Evolutionary conservation across 106 monocot species (phyloP).

Genomic region (Acanthochlamys bracteata): DNA sequence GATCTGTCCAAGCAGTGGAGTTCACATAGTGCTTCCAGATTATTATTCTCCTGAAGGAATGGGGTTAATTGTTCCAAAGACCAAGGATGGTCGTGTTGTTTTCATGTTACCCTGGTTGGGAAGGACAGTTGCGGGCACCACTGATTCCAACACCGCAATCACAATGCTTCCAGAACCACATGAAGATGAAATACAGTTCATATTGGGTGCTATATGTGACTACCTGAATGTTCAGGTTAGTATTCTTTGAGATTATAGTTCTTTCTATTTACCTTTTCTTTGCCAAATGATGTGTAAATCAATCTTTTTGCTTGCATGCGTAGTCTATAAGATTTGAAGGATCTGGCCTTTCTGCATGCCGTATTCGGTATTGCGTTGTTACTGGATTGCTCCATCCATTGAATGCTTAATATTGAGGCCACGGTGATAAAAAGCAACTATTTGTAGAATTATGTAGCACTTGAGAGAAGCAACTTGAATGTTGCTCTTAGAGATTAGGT

Average conservation of each 20-base stretch:
- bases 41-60: conserved; percentile 99
- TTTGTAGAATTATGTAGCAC: too few relatives aligned
- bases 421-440: too few relatives aligned
- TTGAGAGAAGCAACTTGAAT: too few relatives aligned
- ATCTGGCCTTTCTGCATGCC: too few relatives aligned
- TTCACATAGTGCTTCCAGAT: conserved; percentile 96
- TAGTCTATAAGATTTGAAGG: too few relatives aligned
- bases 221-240: conserved; percentile 91
- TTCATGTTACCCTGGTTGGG: conserved; percentile 99
- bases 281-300: neutral
- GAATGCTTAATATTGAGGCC: too few relatives aligned
- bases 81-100: conserved; percentile 94
- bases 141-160: conserved; percentile 82
- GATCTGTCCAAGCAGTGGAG: conserved; percentile 93
- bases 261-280: neutral
- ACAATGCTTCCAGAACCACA: conserved; percentile 96
- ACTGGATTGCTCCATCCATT: too few relatives aligned
- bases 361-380: too few relatives aligned
- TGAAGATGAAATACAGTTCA: conserved; percentile 99
- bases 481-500: too few relatives aligned
- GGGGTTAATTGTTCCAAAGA: conserved; percentile 98
- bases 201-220: conserved; percentile 88
- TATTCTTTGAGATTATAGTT: too few relatives aligned
- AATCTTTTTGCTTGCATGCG: too few relatives aligned
- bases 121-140: conserved; percentile 92